These are phyloP conservation scores for Thalassiosira allenii DNA, from an alignment of 352 stramenopile species.

Conservation along the genomic window DNA sequence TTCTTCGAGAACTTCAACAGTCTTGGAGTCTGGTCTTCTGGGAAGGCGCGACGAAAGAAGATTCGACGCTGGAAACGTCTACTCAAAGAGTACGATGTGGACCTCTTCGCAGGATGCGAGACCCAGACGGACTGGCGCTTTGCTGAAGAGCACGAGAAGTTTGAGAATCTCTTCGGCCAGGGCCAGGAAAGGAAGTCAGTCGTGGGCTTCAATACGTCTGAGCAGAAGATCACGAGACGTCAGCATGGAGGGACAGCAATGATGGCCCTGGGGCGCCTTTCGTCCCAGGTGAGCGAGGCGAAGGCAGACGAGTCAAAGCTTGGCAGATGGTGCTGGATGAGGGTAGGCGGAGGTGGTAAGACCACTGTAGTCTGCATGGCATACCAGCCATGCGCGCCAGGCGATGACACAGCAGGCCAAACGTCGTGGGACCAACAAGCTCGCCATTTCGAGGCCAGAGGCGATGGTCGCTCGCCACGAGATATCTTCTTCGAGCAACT, in stretches of 20 bases:
- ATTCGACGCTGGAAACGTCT: conserved; percentile 6
- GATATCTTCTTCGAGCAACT: conserved; percentile 22
- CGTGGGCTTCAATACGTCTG: conserved; percentile 16
- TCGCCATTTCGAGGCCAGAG: conserved; percentile 11
- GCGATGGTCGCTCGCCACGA: conserved; percentile 3
- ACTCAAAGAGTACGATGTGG: conserved; percentile 8
- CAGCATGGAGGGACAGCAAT: conserved; percentile 26
- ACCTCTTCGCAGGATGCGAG: conserved; percentile 13
- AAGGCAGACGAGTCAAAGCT: conserved; percentile 5
- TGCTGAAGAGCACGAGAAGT: background rate
- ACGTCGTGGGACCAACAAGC: conserved; percentile 29
- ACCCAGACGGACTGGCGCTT: conserved; percentile 23
- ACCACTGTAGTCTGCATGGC: background rate
- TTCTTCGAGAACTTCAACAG: conserved; percentile 28
- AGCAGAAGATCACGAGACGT: background rate
- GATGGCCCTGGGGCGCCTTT: background rate
- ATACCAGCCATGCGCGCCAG: conserved; percentile 17
- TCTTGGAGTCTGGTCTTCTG: conserved; percentile 11
- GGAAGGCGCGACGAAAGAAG: too few relatives aligned
- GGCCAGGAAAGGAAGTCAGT: background rate
- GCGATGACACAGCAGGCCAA: too few relatives aligned
- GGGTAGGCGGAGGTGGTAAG: background rate
- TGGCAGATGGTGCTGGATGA: conserved; percentile 21
- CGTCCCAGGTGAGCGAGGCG: background rate
- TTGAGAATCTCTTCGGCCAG: conserved; percentile 6